These are phyloP conservation scores for Boletus tomentosulus DNA, from an alignment of 768 basidiomycete species.

Conservation along the genomic window DNA sequence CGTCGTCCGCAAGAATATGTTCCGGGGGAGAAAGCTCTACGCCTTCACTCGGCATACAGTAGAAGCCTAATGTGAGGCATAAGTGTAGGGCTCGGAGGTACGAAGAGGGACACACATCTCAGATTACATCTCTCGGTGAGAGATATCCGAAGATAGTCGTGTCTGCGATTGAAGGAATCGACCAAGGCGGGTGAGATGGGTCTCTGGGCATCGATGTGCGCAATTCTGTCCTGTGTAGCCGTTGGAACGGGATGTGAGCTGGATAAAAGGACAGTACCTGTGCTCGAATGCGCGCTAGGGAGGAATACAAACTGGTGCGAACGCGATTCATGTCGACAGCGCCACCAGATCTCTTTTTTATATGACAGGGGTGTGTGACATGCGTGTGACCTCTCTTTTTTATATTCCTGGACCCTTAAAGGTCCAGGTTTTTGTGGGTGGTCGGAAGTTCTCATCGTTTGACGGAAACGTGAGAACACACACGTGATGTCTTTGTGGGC, in stretches of 20 bases:
- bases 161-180: slow-evolving; percentile 64
- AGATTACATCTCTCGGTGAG: slow-evolving; percentile 86
- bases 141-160: slow-evolving; percentile 87
- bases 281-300: slow-evolving; percentile 9
- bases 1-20: slow-evolving; percentile 70
- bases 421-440: too few species aligned
- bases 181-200: slow-evolving; percentile 52
- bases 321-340: slow-evolving; percentile 7
- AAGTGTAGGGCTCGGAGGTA: neutral
- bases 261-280: slow-evolving; percentile 14
- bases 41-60: slow-evolving; percentile 87
- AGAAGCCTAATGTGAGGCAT: slow-evolving; percentile 56
- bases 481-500: too few species aligned
- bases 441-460: too few species aligned
- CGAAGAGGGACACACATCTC: slow-evolving; percentile 50
- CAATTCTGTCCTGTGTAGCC: slow-evolving; percentile 48
- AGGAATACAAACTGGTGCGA: slow-evolving; percentile 6
- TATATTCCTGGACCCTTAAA: too few species aligned
- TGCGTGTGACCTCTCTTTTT: neutral
- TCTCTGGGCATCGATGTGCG: slow-evolving; percentile 44
- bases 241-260: neutral
- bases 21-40: slow-evolving; percentile 66
- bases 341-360: too few species aligned
- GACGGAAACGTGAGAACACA: too few species aligned
- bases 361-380: neutral